These are phyloP conservation scores for Penicillium frequentans DNA, from an alignment of 2,329 filamentous ascomycete genomes.

Conservation along the genomic window DNA sequence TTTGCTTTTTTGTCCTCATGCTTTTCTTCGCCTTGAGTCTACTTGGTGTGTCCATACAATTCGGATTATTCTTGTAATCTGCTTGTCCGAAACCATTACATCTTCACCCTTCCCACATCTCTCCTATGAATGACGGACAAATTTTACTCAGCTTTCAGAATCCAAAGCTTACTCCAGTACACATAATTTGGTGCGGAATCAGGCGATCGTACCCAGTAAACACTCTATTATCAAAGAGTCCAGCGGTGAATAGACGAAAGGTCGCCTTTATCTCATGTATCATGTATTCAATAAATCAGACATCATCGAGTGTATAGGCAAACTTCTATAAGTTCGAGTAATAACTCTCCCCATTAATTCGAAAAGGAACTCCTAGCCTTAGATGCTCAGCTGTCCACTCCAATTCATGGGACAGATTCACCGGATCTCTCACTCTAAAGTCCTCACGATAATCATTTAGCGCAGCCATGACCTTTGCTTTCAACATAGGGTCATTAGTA, in stretches of 20 bases:
- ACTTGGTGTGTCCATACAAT: constrained; percentile 3
- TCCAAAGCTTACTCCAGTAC: not conserved
- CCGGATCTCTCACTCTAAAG: constrained; percentile 9
- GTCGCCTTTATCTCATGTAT: not conserved
- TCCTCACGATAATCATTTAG: constrained; percentile 28
- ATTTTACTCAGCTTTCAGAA: not conserved
- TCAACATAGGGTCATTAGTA: constrained; percentile 19
- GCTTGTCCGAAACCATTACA: constrained; percentile 6
- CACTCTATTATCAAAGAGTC: not conserved
- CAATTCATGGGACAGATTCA: constrained; percentile 2
- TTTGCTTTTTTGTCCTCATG: constrained; percentile 18
- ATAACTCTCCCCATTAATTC: not conserved
- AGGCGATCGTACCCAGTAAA: not conserved
- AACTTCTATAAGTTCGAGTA: not conserved
- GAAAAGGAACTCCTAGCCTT: constrained; percentile 6
- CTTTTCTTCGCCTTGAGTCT: constrained; percentile 1
- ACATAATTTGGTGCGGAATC: not conserved
- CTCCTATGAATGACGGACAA: not conserved
- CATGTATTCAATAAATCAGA: not conserved
- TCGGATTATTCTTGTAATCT: constrained; percentile 17
- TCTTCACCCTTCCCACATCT: not conserved
- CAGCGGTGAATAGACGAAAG: not conserved
- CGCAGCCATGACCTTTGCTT: constrained; percentile 12
- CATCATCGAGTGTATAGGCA: not conserved
- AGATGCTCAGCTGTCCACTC: constrained; percentile 12